phyloP scores from a whole-genome alignment of 768 basidiomycete genomes.

The Lactifluus pinguis region DNA sequence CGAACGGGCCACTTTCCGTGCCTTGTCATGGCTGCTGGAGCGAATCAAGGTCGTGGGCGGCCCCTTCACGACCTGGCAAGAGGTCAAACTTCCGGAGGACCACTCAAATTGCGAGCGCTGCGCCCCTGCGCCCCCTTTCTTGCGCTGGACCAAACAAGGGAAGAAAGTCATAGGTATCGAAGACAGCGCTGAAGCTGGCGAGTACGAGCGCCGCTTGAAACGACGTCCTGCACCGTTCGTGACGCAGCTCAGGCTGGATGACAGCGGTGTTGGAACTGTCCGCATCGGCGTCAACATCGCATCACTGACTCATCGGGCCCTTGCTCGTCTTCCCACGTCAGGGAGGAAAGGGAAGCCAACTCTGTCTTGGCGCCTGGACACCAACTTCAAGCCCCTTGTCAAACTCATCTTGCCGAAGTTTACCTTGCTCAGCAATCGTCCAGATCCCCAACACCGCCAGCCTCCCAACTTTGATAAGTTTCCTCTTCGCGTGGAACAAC shows the following conservation, averaged over 20 bases:
- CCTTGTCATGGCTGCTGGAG: slow-evolving; percentile 81
- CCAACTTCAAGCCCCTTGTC: slow-evolving; percentile 61
- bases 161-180: slow-evolving; percentile 63
- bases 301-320: slow-evolving; percentile 79
- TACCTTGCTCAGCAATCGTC: slow-evolving; percentile 63
- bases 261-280: slow-evolving; percentile 56
- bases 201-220: slow-evolving; percentile 84
- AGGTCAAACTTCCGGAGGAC: slow-evolving; percentile 35
- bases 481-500: slow-evolving; percentile 71
- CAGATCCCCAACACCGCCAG: slow-evolving; percentile 60
- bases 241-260: slow-evolving; percentile 66
- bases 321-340: slow-evolving; percentile 60
- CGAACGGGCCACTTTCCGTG: slow-evolving; percentile 71
- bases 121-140: slow-evolving; percentile 66
- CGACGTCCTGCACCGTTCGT: slow-evolving; percentile 78
- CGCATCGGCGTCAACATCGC: slow-evolving; percentile 84
- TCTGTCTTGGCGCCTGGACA: slow-evolving; percentile 75
- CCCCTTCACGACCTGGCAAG: slow-evolving; percentile 60
- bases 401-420: slow-evolving; percentile 56
- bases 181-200: slow-evolving; percentile 77
- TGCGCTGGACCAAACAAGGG: slow-evolving; percentile 61
- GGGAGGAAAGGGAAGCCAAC: slow-evolving; percentile 36
- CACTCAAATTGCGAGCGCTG: slow-evolving; percentile 65
- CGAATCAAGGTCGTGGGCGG: slow-evolving; percentile 69
- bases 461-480: slow-evolving; percentile 67